Evolutionary conservation across 1,284 basidiomycete genomes (phyloP).

Genomic region (Ceratobasidium sp.): DNA sequence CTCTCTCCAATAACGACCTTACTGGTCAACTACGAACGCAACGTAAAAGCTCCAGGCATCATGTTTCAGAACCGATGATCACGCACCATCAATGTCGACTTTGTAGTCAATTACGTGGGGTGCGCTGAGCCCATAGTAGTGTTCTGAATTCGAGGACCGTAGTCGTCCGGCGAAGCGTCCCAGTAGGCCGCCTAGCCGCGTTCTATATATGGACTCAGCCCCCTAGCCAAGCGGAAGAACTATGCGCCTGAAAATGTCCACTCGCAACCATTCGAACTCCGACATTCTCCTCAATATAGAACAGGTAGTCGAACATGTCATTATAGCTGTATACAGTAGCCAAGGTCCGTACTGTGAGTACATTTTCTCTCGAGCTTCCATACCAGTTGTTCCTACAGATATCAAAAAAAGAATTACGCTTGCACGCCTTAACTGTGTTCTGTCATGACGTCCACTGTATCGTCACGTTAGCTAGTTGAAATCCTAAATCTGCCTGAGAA

Average conservation of each 20-base stretch:
- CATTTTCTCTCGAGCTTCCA: constrained; percentile 36
- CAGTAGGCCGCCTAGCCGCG: constrained; percentile 45
- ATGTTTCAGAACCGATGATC: background rate
- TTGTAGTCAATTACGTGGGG: constrained; percentile 76
- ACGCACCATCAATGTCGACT: constrained; percentile 49
- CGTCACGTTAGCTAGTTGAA: constrained; percentile 65
- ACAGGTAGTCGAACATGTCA: constrained; percentile 69
- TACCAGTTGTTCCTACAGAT: constrained; percentile 36
- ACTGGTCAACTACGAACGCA: constrained; percentile 69
- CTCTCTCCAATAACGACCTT: constrained; percentile 62
- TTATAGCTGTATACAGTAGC: constrained; percentile 44
- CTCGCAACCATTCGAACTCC: constrained; percentile 72
- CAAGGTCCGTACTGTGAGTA: constrained; percentile 33
- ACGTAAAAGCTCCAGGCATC: constrained; percentile 50
- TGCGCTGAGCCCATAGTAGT: constrained; percentile 73
- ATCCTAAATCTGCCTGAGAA: constrained; percentile 60
- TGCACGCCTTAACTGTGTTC: background rate
- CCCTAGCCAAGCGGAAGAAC: constrained; percentile 51
- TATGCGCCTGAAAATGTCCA: constrained; percentile 69
- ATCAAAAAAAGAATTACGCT: constrained; percentile 17
- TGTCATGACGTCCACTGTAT: constrained; percentile 3
- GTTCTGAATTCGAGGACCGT: constrained; percentile 67
- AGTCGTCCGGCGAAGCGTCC: constrained; percentile 52
- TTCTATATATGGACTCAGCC: constrained; percentile 58
- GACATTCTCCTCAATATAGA: constrained; percentile 72